These are phyloP conservation scores for Marsdenia floribunda DNA, from an alignment of 257 asterid genomes.

Conservation along the genomic window DNA sequence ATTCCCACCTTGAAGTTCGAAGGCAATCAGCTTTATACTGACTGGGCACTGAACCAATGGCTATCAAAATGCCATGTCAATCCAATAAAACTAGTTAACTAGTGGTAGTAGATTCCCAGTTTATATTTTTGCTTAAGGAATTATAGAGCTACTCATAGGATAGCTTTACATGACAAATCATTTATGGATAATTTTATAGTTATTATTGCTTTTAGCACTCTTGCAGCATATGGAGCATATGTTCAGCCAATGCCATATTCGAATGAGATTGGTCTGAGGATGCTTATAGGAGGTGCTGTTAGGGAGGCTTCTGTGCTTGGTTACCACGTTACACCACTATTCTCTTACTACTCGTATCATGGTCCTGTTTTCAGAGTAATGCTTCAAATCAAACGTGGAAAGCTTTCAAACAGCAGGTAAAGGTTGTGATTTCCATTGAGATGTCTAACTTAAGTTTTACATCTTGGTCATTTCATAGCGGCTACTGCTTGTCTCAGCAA, in stretches of 20 bases:
- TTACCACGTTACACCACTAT: conserved; percentile 76
- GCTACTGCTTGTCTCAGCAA: conserved; percentile 34
- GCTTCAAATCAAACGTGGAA: conserved; percentile 83
- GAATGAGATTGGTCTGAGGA: conserved; percentile 84
- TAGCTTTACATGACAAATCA: neutral
- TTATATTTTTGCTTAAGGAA: neutral
- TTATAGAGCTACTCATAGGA: neutral
- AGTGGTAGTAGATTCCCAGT: neutral
- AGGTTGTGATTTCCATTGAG: conserved; percentile 5
- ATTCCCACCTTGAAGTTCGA: neutral
- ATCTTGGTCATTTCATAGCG: conserved; percentile 14
- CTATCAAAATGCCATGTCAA: neutral
- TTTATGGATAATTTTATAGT: neutral
- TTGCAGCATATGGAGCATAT: conserved; percentile 95
- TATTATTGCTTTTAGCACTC: conserved; percentile 35
- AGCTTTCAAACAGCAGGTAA: conserved; percentile 56
- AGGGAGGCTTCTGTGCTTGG: conserved; percentile 88
- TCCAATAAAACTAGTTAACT: neutral
- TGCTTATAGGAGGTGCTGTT: conserved; percentile 90
- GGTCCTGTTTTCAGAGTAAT: conserved; percentile 86
- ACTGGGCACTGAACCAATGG: neutral
- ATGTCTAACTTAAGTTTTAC: neutral
- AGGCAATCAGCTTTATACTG: neutral
- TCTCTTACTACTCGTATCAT: conserved; percentile 91
- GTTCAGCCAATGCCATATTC: conserved; percentile 75